phyloP scores from a whole-genome alignment of 208 protist genomes.

The Lotmaria passim region DNA sequence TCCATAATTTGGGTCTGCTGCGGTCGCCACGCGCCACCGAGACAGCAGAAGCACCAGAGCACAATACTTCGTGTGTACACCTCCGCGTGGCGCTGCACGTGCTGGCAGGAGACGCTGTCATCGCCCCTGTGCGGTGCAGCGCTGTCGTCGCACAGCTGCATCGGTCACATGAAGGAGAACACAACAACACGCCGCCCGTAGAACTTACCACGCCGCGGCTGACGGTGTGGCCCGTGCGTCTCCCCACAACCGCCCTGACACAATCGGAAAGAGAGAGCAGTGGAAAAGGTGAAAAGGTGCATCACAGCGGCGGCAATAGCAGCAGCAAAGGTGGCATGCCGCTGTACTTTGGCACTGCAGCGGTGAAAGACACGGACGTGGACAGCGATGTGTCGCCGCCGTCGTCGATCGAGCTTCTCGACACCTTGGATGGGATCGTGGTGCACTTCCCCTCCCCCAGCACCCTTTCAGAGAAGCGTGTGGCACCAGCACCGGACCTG shows the following conservation, averaged over 20 bases:
- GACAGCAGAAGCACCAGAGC: not conserved
- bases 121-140: not conserved
- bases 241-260: no score
- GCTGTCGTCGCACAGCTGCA: slow-evolving; percentile 15
- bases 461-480: not conserved
- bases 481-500: not conserved
- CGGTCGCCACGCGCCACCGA: slow-evolving; percentile 4
- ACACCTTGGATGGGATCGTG: not conserved
- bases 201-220: slow-evolving; percentile 16
- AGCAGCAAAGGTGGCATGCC: not conserved
- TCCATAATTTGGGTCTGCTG: slow-evolving; percentile 20
- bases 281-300: not conserved
- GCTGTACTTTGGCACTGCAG: slow-evolving; percentile 15
- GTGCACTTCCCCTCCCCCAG: not conserved
- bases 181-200: not conserved
- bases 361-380: slow-evolving; percentile 8
- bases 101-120: not conserved
- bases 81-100: slow-evolving; percentile 8
- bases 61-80: slow-evolving; percentile 1
- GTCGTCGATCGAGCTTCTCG: not conserved
- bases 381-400: slow-evolving; percentile 14
- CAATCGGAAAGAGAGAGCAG: no score
- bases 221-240: slow-evolving; percentile 10
- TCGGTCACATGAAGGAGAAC: not conserved
- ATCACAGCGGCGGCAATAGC: not conserved